These are phyloP conservation scores for Backusella morwellensis DNA, from an alignment of 192 early-diverging fungal species.

Conservation along the genomic window DNA sequence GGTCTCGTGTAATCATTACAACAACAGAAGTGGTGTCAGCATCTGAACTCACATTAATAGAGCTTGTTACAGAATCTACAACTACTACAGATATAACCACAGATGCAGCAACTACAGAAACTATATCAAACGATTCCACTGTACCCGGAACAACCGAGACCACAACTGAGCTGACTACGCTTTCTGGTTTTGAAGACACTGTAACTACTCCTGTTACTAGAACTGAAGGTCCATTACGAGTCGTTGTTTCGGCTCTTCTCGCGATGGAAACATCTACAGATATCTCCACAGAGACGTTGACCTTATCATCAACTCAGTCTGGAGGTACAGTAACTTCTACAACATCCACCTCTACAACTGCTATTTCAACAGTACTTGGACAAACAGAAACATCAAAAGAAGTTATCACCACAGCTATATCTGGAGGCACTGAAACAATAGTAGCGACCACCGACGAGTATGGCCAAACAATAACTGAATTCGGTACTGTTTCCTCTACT, in stretches of 20 bases:
- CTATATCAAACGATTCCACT: neutral
- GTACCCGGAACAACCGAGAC: neutral
- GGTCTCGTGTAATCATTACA: neutral
- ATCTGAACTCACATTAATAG: neutral
- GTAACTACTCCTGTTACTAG: neutral
- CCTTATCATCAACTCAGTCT: neutral
- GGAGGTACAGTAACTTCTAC: neutral
- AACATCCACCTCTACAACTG: neutral
- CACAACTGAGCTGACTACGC: neutral
- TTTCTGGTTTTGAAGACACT: neutral
- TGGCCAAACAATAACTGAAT: neutral
- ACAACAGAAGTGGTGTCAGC: neutral
- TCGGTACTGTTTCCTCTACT: neutral
- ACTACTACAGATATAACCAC: neutral
- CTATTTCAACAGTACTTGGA: neutral
- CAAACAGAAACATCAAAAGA: neutral
- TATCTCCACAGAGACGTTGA: neutral
- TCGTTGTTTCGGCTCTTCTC: neutral
- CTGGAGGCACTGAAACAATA: neutral
- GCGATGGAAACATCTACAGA: neutral
- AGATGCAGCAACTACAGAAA: neutral
- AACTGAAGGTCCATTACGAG: neutral
- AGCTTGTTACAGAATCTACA: neutral
- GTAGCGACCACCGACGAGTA: neutral
- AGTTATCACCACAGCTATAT: neutral